Conservation (phyloP, 768 basidiomycete species). For the Boletus bicolor region DNA sequence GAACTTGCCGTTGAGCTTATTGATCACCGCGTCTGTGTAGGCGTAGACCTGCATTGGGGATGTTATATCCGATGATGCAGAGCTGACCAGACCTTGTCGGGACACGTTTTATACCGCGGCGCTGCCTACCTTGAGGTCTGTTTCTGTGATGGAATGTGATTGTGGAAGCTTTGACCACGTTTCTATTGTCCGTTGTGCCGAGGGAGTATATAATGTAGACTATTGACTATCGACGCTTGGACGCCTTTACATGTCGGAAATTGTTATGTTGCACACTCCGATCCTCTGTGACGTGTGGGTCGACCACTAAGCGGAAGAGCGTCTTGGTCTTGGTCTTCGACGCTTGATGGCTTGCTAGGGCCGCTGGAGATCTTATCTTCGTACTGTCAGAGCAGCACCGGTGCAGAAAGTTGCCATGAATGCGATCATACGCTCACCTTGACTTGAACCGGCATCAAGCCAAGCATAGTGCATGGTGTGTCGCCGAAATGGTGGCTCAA, state of each 20-base stretch:
- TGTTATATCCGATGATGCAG: not conserved
- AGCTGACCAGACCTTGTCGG: not conserved
- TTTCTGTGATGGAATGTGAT: not conserved
- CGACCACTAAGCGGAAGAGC: not conserved
- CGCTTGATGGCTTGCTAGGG: not conserved
- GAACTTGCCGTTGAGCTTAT: not conserved
- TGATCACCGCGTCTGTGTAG: slow-evolving; percentile 2
- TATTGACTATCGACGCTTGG: not conserved
- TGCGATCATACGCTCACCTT: not conserved
- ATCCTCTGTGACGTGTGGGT: not conserved
- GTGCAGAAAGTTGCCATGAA: not conserved
- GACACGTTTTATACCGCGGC: not conserved
- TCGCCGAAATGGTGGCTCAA: too few relatives aligned
- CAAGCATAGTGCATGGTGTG: not conserved
- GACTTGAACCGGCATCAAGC: not conserved
- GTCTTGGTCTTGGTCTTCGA: not conserved
- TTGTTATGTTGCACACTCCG: not conserved
- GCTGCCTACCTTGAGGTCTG: not conserved
- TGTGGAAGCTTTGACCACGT: not conserved
- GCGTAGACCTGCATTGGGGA: not conserved
- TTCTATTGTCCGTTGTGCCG: not conserved
- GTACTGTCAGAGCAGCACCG: not conserved
- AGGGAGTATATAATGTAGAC: not conserved
- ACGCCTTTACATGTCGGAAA: not conserved
- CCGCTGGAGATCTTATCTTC: not conserved